Conservation (phyloP, 306 rosid genomes). For the Sicyos baderoa region DNA sequence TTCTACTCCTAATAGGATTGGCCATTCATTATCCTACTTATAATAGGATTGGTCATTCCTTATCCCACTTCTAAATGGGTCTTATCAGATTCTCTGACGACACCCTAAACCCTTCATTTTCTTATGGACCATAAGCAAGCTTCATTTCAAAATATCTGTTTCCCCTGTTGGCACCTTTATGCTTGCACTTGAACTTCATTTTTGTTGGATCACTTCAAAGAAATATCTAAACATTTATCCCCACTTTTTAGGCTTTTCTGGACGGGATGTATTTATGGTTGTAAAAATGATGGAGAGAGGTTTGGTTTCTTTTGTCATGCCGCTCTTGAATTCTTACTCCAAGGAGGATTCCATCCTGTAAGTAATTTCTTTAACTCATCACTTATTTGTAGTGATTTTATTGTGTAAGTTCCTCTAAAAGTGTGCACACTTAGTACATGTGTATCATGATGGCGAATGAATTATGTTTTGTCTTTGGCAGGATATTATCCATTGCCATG, state of each 20-base stretch:
- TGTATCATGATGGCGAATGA: background rate
- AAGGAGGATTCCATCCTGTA: conserved; percentile 83
- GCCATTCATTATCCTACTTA: too few species aligned
- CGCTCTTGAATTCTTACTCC: conserved; percentile 85
- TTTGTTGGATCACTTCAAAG: background rate
- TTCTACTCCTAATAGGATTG: too few species aligned
- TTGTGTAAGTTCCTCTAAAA: conserved; percentile 1
- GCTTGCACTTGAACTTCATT: conserved; percentile 14
- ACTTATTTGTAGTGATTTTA: background rate
- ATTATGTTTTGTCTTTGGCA: conserved; percentile 34
- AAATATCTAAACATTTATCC: background rate
- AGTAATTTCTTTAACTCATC: conserved; percentile 28
- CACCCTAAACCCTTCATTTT: too few species aligned
- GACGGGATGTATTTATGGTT: conserved; percentile 75
- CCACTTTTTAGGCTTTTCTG: conserved; percentile 47
- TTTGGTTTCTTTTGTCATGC: conserved; percentile 94
- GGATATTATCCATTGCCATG: conserved; percentile 99
- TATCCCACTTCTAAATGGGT: too few species aligned
- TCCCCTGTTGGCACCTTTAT: background rate
- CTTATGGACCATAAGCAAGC: background rate
- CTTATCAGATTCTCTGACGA: background rate
- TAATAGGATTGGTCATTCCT: too few species aligned
- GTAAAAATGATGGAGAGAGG: conserved; percentile 74
- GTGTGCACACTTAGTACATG: background rate
- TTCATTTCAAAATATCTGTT: background rate